These are phyloP conservation scores for Trichoderma sp. DNA, from an alignment of 2,329 filamentous ascomycete species.

Conservation along the genomic window DNA sequence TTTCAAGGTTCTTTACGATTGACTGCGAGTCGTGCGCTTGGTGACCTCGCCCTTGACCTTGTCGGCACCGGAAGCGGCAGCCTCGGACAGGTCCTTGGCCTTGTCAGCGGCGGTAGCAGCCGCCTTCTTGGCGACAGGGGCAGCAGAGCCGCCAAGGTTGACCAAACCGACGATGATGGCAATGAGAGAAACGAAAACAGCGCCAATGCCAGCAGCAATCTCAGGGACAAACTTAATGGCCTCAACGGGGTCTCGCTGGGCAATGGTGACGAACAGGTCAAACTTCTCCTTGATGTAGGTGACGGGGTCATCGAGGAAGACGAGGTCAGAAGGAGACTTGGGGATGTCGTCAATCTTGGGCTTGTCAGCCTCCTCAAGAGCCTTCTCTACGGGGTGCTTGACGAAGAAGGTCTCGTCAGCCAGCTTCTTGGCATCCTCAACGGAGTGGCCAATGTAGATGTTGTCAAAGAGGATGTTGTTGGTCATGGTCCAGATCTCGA, in stretches of 20 bases:
- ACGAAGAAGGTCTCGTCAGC: slow-evolving; percentile 86
- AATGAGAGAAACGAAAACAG: slow-evolving; percentile 69
- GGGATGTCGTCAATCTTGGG: slow-evolving; percentile 70
- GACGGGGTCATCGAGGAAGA: slow-evolving; percentile 90
- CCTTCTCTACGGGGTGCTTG: slow-evolving; percentile 84
- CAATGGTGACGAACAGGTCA: slow-evolving; percentile 85
- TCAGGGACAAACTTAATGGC: slow-evolving; percentile 90
- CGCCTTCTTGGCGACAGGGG: slow-evolving; percentile 74
- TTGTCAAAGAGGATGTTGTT: slow-evolving; percentile 99
- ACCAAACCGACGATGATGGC: slow-evolving; percentile 71
- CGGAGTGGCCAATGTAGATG: slow-evolving; percentile 98
- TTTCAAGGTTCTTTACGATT: slow-evolving; percentile 46
- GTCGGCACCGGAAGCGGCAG: slow-evolving; percentile 65
- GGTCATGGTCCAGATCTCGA: slow-evolving; percentile 99
- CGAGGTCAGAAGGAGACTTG: slow-evolving; percentile 75
- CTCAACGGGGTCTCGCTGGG: slow-evolving; percentile 77
- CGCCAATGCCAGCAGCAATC: slow-evolving; percentile 79
- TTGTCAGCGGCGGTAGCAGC: slow-evolving; percentile 69
- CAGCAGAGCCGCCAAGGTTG: slow-evolving; percentile 64
- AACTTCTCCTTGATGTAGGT: slow-evolving; percentile 89
- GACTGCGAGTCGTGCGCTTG: slow-evolving; percentile 63
- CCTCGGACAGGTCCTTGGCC: slow-evolving; percentile 72
- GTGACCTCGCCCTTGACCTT: slow-evolving; percentile 74
- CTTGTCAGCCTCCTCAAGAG: slow-evolving; percentile 75
- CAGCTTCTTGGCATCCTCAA: slow-evolving; percentile 88